Evolutionary conservation across 305 asterid genomes (phyloP).

Genomic region (Stenogyne calaminthoides): DNA sequence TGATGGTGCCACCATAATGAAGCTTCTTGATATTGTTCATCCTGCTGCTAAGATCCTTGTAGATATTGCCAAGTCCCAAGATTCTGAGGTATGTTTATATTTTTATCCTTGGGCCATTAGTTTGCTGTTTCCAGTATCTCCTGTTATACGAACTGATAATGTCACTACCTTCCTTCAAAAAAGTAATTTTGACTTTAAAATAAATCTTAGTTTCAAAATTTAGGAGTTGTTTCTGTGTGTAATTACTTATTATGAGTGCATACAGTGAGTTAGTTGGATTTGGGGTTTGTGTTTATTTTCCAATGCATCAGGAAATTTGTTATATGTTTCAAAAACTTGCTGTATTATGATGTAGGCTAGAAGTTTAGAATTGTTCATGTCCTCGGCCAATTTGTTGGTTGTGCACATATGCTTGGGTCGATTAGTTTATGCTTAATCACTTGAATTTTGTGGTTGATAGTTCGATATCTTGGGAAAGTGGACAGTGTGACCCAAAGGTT

Average conservation of each 20-base stretch:
- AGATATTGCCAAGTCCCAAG: slow-evolving; percentile 94
- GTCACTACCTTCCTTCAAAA: neutral
- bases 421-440: neutral
- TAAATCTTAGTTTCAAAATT: neutral
- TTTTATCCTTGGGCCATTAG: slow-evolving; percentile 20
- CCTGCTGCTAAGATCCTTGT: slow-evolving; percentile 96
- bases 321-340: neutral
- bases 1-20: slow-evolving; percentile 97
- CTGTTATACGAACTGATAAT: neutral
- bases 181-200: neutral
- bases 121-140: neutral
- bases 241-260: neutral
- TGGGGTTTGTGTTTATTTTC: slow-evolving; percentile 1
- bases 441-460: neutral
- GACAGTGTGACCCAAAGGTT: neutral
- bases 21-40: slow-evolving; percentile 88
- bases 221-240: neutral
- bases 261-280: neutral
- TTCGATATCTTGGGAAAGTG: neutral
- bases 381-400: neutral
- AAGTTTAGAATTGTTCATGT: neutral
- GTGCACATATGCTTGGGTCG: neutral
- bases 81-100: slow-evolving; percentile 63
- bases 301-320: neutral
- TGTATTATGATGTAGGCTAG: neutral